These are phyloP conservation scores for Ogataea ganodermae DNA, from an alignment of 805 yeast genomes.

Conservation along the genomic window DNA sequence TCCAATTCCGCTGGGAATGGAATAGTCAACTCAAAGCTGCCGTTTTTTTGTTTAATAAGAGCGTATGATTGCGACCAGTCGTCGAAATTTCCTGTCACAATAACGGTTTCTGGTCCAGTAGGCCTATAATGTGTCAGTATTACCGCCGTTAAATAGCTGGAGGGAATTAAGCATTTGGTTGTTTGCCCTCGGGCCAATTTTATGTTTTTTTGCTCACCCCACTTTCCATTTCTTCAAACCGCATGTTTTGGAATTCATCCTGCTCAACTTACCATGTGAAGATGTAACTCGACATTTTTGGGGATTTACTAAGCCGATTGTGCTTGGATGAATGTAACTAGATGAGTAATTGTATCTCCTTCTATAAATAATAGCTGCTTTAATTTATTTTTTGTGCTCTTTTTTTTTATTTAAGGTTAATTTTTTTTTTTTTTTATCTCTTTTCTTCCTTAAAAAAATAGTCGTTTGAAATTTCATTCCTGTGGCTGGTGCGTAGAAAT, in stretches of 20 bases:
- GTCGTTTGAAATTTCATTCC: conserved; percentile 2
- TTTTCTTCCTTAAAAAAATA: not conserved
- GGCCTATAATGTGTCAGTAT: conserved; percentile 28
- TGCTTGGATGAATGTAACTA: no score
- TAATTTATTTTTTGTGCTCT: not conserved
- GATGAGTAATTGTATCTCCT: no score
- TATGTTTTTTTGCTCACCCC: not conserved
- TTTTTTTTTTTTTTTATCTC: not conserved
- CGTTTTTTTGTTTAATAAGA: conserved; percentile 46
- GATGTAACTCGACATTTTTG: conserved; percentile 26
- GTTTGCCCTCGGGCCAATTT: not conserved
- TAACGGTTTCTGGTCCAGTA: conserved; percentile 41
- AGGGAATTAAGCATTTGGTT: no score
- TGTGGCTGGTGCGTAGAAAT: conserved; percentile 2
- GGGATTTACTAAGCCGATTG: not conserved
- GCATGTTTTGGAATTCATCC: no score
- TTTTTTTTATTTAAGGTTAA: not conserved
- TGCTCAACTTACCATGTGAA: conserved; percentile 34
- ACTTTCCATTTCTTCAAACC: not conserved
- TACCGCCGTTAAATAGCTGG: no score
- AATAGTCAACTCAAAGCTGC: conserved; percentile 34
- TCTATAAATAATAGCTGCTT: not conserved
- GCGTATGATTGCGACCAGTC: conserved; percentile 54
- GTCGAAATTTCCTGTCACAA: conserved; percentile 63
- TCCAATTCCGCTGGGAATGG: conserved; percentile 30